A percentile compares a stretch with the other conserved stretches of the same genome.
These are phyloP conservation scores for Lyophyllum decastes DNA, from an alignment of 768 basidiomycete species.

Conservation along the genomic window DNA sequence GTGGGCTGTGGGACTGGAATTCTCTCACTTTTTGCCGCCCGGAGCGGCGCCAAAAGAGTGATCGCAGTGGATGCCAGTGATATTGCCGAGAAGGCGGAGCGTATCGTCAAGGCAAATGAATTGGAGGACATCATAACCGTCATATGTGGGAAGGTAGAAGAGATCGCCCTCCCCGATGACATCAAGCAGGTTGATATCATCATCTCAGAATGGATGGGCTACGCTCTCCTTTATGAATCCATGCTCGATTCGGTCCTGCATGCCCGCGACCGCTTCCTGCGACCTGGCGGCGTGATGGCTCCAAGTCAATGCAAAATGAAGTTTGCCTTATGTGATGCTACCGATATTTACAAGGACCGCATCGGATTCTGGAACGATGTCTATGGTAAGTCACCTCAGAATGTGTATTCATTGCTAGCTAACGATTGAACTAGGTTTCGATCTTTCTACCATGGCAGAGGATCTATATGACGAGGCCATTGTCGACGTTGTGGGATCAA, in stretches of 20 bases:
- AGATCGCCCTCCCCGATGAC: conserved; percentile 73
- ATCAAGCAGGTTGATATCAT: conserved; percentile 88
- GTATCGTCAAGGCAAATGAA: conserved; percentile 77
- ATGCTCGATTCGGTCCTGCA: conserved; percentile 95
- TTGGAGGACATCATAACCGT: conserved; percentile 80
- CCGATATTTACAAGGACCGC: conserved; percentile 76
- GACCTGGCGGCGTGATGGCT: conserved; percentile 79
- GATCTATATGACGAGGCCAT: conserved; percentile 81
- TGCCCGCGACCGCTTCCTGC: conserved; percentile 86
- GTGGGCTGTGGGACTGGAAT: conserved; percentile 97
- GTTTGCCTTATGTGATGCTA: conserved; percentile 79
- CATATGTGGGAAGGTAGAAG: conserved; percentile 88
- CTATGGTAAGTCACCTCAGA: conserved; percentile 60
- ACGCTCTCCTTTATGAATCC: conserved; percentile 88
- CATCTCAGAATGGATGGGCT: conserved; percentile 98
- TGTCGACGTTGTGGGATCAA: conserved; percentile 73
- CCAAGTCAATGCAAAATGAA: conserved; percentile 89
- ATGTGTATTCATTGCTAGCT: neutral
- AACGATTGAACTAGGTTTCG: conserved; percentile 62
- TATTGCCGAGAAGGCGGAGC: conserved; percentile 74
- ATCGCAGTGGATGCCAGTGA: conserved; percentile 91
- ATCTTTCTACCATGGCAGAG: conserved; percentile 79
- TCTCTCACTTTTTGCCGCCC: conserved; percentile 86
- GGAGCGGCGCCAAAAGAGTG: conserved; percentile 86
- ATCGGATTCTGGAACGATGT: conserved; percentile 89